Evolutionary conservation across 2,329 filamentous ascomycete genomes (phyloP).

Genomic region (Fusarium cyanostomum): DNA sequence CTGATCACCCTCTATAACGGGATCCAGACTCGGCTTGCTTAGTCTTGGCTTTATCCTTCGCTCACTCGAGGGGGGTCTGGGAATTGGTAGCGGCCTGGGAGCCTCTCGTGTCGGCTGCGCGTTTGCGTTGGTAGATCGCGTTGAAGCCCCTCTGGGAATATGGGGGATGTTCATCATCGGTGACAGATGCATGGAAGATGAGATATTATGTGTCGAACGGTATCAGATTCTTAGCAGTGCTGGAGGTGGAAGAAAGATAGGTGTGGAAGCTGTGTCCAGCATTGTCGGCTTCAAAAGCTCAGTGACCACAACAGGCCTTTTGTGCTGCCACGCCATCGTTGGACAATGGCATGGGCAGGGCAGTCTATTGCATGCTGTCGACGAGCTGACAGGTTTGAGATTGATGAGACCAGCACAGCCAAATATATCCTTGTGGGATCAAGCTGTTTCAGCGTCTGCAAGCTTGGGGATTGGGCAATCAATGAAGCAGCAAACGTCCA

Average conservation of each 20-base stretch:
- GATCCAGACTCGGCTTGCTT: slow-evolving; percentile 39
- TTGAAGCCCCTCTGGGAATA: neutral
- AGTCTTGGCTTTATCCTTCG: slow-evolving; percentile 31
- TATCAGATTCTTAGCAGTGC: neutral
- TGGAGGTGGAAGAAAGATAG: neutral
- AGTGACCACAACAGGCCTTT: too few relatives aligned
- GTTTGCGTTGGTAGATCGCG: slow-evolving; percentile 4
- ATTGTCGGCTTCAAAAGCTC: too few relatives aligned
- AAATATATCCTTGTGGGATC: neutral
- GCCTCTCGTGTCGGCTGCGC: slow-evolving; percentile 11
- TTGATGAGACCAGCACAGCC: too few relatives aligned
- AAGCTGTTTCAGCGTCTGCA: slow-evolving; percentile 10
- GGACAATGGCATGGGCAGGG: too few relatives aligned
- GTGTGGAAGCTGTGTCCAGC: neutral
- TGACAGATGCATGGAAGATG: slow-evolving; percentile 18
- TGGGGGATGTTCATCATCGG: slow-evolving; percentile 25
- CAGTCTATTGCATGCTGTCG: too few relatives aligned
- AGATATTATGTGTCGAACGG: neutral
- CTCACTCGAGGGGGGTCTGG: slow-evolving; percentile 24
- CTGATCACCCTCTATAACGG: slow-evolving; percentile 45
- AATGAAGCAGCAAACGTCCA: neutral
- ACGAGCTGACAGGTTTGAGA: too few relatives aligned
- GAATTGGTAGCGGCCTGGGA: neutral
- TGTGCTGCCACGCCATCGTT: too few relatives aligned
- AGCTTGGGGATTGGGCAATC: neutral